Conservation (phyloP, 1,284 basidiomycete genomes). For the Malassezia sympodialis region DNA sequence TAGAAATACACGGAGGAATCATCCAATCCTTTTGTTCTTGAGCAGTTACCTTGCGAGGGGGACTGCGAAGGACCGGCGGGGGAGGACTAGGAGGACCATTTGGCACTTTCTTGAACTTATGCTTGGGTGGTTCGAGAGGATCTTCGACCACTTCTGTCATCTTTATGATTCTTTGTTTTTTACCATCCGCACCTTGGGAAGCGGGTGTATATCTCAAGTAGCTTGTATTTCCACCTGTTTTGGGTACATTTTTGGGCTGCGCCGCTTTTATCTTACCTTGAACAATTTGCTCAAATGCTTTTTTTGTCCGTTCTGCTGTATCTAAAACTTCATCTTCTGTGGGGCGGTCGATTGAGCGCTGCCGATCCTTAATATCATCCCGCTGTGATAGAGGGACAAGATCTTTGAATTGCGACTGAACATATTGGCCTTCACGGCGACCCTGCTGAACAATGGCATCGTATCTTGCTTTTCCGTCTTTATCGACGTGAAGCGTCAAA, state of each 20-base stretch:
- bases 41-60: conserved; percentile 86
- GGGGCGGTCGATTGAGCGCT: conserved; percentile 72
- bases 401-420: conserved; percentile 95
- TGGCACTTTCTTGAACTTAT: conserved; percentile 98
- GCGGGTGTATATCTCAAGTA: conserved; percentile 96
- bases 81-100: conserved; percentile 89
- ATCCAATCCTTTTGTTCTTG: conserved; percentile 99
- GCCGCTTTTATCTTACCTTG: conserved; percentile 93
- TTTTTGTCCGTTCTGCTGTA: conserved; percentile 78
- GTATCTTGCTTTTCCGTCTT: conserved; percentile 89
- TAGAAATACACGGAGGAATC: conserved; percentile 98
- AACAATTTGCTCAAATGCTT: conserved; percentile 83
- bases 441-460: conserved; percentile 94
- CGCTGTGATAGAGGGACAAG: conserved; percentile 83
- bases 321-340: conserved; percentile 77
- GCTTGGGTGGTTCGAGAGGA: conserved; percentile 87
- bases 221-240: conserved; percentile 21
- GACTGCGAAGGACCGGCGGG: conserved; percentile 88
- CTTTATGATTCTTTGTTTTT: conserved; percentile 95
- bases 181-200: conserved; percentile 57
- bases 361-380: conserved; percentile 62
- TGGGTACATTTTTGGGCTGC: conserved; percentile 57
- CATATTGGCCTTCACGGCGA: conserved; percentile 67
- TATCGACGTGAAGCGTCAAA: conserved; percentile 87
- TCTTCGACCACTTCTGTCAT: conserved; percentile 74